A percentile compares a stretch with the other conserved stretches of the same genome.
These are phyloP conservation scores for Ceratocystis eucalypticola DNA, from an alignment of 2,329 filamentous ascomycete genomes.

Conservation along the genomic window DNA sequence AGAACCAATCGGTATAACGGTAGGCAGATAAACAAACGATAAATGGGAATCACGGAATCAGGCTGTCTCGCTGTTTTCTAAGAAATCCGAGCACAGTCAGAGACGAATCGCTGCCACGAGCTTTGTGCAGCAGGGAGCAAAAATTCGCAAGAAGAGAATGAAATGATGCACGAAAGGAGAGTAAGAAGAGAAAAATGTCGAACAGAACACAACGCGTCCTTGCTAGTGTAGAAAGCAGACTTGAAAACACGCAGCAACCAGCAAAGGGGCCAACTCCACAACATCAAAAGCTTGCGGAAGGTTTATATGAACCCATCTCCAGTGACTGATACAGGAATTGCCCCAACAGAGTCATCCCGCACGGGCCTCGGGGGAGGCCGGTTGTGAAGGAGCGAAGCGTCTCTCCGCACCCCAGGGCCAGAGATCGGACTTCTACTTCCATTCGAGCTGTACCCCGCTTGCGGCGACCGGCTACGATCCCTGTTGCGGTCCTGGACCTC, in stretches of 20 bases:
- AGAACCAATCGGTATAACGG: slow-evolving; percentile 2
- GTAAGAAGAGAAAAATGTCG: background rate
- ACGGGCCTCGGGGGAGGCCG: slow-evolving; percentile 7
- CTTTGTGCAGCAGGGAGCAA: background rate
- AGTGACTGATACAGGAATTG: background rate
- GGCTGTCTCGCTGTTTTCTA: background rate
- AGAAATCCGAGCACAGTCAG: background rate
- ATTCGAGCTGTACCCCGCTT: background rate
- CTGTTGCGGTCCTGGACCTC: slow-evolving; percentile 10
- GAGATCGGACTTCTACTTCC: slow-evolving; percentile 5
- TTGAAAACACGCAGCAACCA: background rate
- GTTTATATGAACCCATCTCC: slow-evolving; percentile 9
- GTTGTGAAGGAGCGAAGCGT: background rate
- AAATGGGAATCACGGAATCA: slow-evolving; percentile 14
- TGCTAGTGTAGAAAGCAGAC: background rate
- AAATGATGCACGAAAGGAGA: slow-evolving; percentile 1
- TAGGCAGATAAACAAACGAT: slow-evolving; percentile 1
- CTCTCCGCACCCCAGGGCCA: background rate
- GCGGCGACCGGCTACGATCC: slow-evolving; percentile 9
- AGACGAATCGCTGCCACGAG: background rate
- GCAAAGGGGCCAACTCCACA: background rate
- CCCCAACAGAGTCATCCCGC: slow-evolving; percentile 6
- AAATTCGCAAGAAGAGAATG: slow-evolving; percentile 1
- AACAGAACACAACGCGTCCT: background rate
- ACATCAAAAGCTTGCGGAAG: background rate